Evolutionary conservation across 768 basidiomycete species (phyloP).

Genomic region (Tephrocybe sp.): DNA sequence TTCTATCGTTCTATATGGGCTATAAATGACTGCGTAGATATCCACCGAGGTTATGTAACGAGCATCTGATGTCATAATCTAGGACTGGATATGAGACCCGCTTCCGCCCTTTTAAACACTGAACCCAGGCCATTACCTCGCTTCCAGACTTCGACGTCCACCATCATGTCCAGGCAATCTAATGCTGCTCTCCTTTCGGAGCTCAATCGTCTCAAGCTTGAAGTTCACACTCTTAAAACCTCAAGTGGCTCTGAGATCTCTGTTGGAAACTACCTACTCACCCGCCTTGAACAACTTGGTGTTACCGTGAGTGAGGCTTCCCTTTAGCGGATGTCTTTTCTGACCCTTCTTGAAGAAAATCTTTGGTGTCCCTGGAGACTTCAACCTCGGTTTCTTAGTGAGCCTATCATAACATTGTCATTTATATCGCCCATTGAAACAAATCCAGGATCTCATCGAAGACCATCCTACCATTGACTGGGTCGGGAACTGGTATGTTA

Average conservation of each 20-base stretch:
- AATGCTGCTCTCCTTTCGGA: constrained; percentile 37
- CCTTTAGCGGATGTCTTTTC: background rate
- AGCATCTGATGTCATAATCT: background rate
- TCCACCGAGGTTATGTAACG: constrained; percentile 1
- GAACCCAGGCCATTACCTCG: too few relatives aligned
- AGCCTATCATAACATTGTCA: background rate
- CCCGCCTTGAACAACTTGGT: constrained; percentile 56
- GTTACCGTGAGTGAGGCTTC: constrained; percentile 40
- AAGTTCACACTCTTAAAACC: constrained; percentile 36
- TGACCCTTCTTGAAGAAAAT: constrained; percentile 45
- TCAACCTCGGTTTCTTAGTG: constrained; percentile 70
- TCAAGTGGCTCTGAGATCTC: constrained; percentile 39
- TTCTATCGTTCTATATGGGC: too few relatives aligned
- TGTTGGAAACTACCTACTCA: constrained; percentile 53
- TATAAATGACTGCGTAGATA: background rate
- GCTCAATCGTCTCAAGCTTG: constrained; percentile 42
- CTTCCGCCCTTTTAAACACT: too few relatives aligned
- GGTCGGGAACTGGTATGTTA: constrained; percentile 76
- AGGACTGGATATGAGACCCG: background rate
- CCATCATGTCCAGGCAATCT: constrained; percentile 18
- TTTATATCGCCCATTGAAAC: background rate
- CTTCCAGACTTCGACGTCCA: background rate
- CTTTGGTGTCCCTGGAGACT: constrained; percentile 89
- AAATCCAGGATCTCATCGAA: constrained; percentile 71
- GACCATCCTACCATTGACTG: constrained; percentile 75